Evolutionary conservation across 371 early-diverging fungal genomes (phyloP), one percentile per base, ranked within the genome.

Genomic region (Mortierella sp.): DNA sequence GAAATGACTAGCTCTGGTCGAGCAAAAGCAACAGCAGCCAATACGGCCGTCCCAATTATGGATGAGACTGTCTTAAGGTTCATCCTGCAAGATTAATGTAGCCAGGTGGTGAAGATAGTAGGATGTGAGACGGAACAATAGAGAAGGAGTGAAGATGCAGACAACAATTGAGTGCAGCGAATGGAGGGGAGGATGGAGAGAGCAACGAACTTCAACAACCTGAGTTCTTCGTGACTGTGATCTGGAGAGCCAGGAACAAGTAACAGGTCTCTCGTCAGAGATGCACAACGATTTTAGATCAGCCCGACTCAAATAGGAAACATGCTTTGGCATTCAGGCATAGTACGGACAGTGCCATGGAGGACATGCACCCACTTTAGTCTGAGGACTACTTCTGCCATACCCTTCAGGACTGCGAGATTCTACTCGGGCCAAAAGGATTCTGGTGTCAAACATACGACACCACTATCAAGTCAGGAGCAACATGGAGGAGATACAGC

Each of bases 1-100:
- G 79, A 67, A 38, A 88, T 72, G 16, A 84, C 52, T 9, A 88
- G 70, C 58, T 84, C 84, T 4, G 87, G 87, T 50, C 83, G 67
- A 3, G 80, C 79, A 28, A 41, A 58, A 5, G 79, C 48, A 32
- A 83, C 65, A 24, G 67, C 60, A 13, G 66, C 66, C 22, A 75
- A 22, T 2, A 74, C 70, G 13, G 53, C 45, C 15, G 69, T 47
- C 15, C 40, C 63, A 32, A 76, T 40, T 32, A 77, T 15, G 58
- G 65, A 64, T 32, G 77, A 72, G 33, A 64, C 32, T 2, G 61
- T 65, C 69, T 67, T 77, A 43, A 77, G 52, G 65, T 68, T 72
- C 77, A 77, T 77, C 71, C 65, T 69, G 36, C 16, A 47, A 50
- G 36, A 52, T n/a, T 11, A 40, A 24, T 40, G 65, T 28, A 28